Evolutionary conservation across 2,329 filamentous ascomycete species (phyloP).

Genomic region (Pleoardoris graminearum): DNA sequence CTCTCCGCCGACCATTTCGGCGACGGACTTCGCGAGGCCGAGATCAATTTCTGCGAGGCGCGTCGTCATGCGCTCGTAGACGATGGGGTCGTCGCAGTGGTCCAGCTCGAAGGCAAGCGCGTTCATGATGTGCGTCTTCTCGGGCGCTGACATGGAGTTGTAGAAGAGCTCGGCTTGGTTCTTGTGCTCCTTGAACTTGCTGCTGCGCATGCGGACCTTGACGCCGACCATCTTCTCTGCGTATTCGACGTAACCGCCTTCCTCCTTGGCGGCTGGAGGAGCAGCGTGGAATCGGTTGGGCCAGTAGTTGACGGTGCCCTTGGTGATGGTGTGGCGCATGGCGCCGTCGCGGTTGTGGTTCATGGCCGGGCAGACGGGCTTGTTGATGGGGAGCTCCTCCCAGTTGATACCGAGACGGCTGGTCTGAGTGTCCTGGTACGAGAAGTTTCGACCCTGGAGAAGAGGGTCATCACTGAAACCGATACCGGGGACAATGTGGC

Average conservation of each 20-base stretch:
- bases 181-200: slow-evolving; percentile 78
- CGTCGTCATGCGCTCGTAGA: slow-evolving; percentile 71
- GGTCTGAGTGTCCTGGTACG: slow-evolving; percentile 69
- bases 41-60: slow-evolving; percentile 75
- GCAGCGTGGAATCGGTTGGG: slow-evolving; percentile 69
- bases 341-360: slow-evolving; percentile 77
- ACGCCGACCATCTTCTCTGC: slow-evolving; percentile 67
- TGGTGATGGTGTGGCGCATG: slow-evolving; percentile 72
- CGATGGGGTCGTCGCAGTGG: slow-evolving; percentile 77
- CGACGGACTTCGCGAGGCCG: slow-evolving; percentile 68
- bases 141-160: slow-evolving; percentile 71
- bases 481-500: slow-evolving; percentile 77
- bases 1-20: slow-evolving; percentile 69
- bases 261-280: slow-evolving; percentile 63
- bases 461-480: slow-evolving; percentile 77
- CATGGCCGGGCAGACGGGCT: slow-evolving; percentile 73
- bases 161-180: slow-evolving; percentile 82
- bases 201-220: slow-evolving; percentile 69
- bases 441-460: slow-evolving; percentile 72
- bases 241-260: slow-evolving; percentile 72
- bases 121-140: slow-evolving; percentile 64
- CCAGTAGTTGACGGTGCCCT: slow-evolving; percentile 77
- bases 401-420: slow-evolving; percentile 73
- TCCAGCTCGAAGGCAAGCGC: slow-evolving; percentile 74
- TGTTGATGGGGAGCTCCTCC: slow-evolving; percentile 77